phyloP scores from a whole-genome alignment of 1,284 basidiomycete genomes.

The Ganoderma boninense region DNA sequence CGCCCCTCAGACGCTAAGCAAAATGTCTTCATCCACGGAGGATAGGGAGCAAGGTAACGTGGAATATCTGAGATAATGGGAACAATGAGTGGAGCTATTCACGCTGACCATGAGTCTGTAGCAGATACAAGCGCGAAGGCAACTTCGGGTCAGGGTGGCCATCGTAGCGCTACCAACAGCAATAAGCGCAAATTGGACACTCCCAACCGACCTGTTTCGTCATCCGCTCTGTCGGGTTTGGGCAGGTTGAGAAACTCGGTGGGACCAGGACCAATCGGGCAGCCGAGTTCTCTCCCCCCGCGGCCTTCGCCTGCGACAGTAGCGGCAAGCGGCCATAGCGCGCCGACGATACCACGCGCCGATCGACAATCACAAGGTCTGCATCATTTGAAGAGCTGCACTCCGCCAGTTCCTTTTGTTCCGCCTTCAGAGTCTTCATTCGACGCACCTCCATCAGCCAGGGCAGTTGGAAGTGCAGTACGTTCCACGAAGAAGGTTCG shows the following conservation, averaged over 20 bases:
- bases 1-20: constrained; percentile 13
- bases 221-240: constrained; percentile 16
- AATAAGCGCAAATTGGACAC: constrained; percentile 39
- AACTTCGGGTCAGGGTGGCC: constrained; percentile 11
- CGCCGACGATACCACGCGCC: constrained; percentile 16
- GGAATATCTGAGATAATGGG: constrained; percentile 3
- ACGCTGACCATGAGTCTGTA: constrained; percentile 6
- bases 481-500: constrained; percentile 46
- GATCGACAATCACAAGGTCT: constrained; percentile 20
- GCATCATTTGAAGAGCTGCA: constrained; percentile 19
- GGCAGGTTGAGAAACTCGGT: constrained; percentile 13
- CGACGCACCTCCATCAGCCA: background rate
- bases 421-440: background rate
- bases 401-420: constrained; percentile 6
- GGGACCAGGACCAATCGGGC: constrained; percentile 2
- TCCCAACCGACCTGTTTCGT: constrained; percentile 17
- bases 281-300: constrained; percentile 23
- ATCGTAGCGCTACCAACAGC: constrained; percentile 36
- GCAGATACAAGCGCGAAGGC: constrained; percentile 14
- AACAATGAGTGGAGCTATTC: constrained; percentile 13
- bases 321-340: constrained; percentile 13
- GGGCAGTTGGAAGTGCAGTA: constrained; percentile 29
- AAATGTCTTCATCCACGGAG: constrained; percentile 6
- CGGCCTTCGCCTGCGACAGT: constrained; percentile 19
- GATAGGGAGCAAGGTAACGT: constrained; percentile 31